Base-by-base conservation (phyloP, 169 alveolate genomes). In the Babesia bovis region DNA sequence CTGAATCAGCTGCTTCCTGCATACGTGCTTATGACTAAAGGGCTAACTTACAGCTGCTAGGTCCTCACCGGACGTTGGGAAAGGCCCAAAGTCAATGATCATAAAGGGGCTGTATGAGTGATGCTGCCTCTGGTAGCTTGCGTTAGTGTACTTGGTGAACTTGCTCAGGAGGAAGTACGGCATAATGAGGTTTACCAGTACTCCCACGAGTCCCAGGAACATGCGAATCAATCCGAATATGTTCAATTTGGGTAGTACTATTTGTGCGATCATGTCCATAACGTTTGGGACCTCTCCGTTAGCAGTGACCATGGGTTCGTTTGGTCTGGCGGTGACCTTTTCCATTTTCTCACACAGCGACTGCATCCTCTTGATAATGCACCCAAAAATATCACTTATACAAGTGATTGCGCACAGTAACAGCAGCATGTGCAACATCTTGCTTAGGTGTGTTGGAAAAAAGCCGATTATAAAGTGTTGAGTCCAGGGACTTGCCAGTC, bases 61-160 rank as follows among this genome's bases (percentile, higher is more conserved):
- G 32, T 63, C 73, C 23, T 45, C 60, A 26, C 28, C 25, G n/a
- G 25, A n/a, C 17, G 23, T 12, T 3, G 73, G 73, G 15, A 44
- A 35, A 17, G 10, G 58, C 15, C 47, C 61, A 47, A 63, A 63
- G 33, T 63, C 73, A 36, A 77, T 53, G 32, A 77, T 45, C 56
- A 71, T 60, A 55, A 77, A 63, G 30, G 85, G 85, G 17, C 51
- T 32, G 72, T 57, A 77, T 17, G 85, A 77, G 36, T 66, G 42
- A 12, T 40, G 32, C 63, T 77, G 85, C 15, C 67, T 25, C 41
- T 77, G 65, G 45, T 38, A 77, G 40, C 45, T 55, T 55, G 85
- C 76, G 41, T 57, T 77, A 17, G 76, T 51, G 30, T 23, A 21
- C 59, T 58, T 56, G 47, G 71, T 66, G 50, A 66, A 66, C 59